These are phyloP conservation scores for Thielaviopsis punctulata DNA, from an alignment of 2,329 filamentous ascomycete genomes.

Conservation along the genomic window DNA sequence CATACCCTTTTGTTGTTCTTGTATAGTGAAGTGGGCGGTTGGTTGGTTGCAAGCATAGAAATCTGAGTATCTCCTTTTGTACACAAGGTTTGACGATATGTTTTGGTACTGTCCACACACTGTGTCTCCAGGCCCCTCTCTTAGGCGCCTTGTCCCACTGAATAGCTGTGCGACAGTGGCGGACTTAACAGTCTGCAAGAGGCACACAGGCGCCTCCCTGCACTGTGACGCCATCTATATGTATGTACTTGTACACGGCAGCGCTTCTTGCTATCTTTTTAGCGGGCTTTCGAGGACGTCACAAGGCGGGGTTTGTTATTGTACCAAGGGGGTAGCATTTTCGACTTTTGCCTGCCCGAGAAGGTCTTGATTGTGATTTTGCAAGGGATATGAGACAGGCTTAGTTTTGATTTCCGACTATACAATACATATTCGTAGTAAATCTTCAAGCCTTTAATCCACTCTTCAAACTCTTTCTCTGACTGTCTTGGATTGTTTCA, in stretches of 20 bases:
- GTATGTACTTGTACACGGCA: not conserved
- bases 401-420: too few species aligned
- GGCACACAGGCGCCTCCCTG: not conserved
- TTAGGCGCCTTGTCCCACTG: not conserved
- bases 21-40: not conserved
- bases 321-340: too few species aligned
- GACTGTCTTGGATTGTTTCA: too few species aligned
- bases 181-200: not conserved
- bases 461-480: too few species aligned
- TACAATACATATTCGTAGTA: too few species aligned
- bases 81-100: too few species aligned
- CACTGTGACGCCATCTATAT: not conserved
- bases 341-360: too few species aligned
- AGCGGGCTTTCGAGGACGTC: not conserved
- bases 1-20: slow-evolving; percentile 2
- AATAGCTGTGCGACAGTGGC: not conserved
- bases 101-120: not conserved
- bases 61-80: too few species aligned
- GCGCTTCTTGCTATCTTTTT: not conserved
- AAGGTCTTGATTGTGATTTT: not conserved
- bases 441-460: too few species aligned
- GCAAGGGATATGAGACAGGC: not conserved
- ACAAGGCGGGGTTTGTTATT: slow-evolving; percentile 8
- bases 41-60: not conserved
- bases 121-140: not conserved